Conservation (phyloP, 2,329 filamentous ascomycete genomes). For the Cytospora schulzeri region DNA sequence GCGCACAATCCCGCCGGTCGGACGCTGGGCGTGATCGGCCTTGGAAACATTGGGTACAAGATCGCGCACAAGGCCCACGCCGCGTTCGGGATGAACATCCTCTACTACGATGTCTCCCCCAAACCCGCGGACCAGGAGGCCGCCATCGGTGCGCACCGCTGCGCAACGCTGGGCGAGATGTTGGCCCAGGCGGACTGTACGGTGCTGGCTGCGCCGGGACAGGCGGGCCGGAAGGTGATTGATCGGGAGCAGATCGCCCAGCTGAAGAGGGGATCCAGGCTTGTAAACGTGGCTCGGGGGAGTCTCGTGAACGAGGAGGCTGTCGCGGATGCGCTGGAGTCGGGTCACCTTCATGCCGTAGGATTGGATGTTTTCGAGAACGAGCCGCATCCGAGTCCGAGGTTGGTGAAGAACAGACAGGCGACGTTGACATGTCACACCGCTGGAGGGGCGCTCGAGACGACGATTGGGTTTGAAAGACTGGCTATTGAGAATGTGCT, state of each 20-base stretch:
- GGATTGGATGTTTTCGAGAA: slow-evolving; percentile 56
- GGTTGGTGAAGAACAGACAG: slow-evolving; percentile 36
- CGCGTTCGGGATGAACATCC: slow-evolving; percentile 60
- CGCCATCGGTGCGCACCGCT: slow-evolving; percentile 45
- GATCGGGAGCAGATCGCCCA: slow-evolving; percentile 42
- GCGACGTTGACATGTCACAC: slow-evolving; percentile 55
- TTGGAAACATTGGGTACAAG: slow-evolving; percentile 56
- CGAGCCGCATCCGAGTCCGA: slow-evolving; percentile 48
- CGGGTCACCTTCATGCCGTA: slow-evolving; percentile 46
- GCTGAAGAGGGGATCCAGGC: slow-evolving; percentile 53
- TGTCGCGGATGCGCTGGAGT: slow-evolving; percentile 49
- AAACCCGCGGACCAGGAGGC: slow-evolving; percentile 45
- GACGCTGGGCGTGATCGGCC: slow-evolving; percentile 59
- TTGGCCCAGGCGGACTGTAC: slow-evolving; percentile 51
- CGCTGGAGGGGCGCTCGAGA: slow-evolving; percentile 57
- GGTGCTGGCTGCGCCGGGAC: slow-evolving; percentile 53
- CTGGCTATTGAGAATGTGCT: slow-evolving; percentile 57
- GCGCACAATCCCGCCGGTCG: slow-evolving; percentile 59
- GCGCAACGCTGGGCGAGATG: slow-evolving; percentile 47
- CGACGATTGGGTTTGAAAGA: slow-evolving; percentile 55
- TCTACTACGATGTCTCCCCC: slow-evolving; percentile 52
- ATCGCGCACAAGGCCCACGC: slow-evolving; percentile 58
- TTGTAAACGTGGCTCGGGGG: slow-evolving; percentile 60
- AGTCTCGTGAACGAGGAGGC: slow-evolving; percentile 54
- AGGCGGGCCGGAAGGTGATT: slow-evolving; percentile 46